Evolutionary conservation across 2,329 filamentous ascomycete species (phyloP).

Genomic region (Hymenoscyphus repandus): DNA sequence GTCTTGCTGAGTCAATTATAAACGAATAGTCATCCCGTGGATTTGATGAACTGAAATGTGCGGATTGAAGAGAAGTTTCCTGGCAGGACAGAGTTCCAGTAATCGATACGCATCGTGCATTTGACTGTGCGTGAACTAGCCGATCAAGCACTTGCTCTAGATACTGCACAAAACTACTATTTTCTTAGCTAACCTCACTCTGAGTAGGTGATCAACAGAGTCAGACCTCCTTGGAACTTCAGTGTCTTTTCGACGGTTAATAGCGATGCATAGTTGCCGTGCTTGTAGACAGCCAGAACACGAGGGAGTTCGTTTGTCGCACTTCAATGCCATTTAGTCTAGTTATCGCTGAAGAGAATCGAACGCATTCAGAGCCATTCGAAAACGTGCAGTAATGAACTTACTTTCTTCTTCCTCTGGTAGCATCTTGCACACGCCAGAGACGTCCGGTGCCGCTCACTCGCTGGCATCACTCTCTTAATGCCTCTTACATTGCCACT

Average conservation of each 20-base stretch:
- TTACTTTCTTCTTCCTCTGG: constrained; percentile 1
- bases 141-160: background rate
- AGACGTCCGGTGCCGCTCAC: background rate
- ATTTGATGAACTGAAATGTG: no score
- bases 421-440: constrained; percentile 1
- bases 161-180: background rate
- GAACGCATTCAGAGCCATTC: background rate
- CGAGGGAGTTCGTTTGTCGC: background rate
- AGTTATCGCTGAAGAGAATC: background rate
- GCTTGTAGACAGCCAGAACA: background rate
- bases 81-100: no score
- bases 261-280: background rate
- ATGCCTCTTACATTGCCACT: no score
- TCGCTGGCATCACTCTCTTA: background rate
- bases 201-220: background rate
- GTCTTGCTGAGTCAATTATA: no score
- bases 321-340: background rate
- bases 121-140: background rate
- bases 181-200: background rate
- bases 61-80: no score
- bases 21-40: no score
- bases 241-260: background rate
- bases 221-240: constrained; percentile 1
- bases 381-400: background rate
- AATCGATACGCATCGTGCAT: no score